Percentiles rank a stretch among this genome's conserved stretches.
Evolutionary conservation across 305 asterid species (phyloP).

Genomic region (Fraxinus sp.): DNA sequence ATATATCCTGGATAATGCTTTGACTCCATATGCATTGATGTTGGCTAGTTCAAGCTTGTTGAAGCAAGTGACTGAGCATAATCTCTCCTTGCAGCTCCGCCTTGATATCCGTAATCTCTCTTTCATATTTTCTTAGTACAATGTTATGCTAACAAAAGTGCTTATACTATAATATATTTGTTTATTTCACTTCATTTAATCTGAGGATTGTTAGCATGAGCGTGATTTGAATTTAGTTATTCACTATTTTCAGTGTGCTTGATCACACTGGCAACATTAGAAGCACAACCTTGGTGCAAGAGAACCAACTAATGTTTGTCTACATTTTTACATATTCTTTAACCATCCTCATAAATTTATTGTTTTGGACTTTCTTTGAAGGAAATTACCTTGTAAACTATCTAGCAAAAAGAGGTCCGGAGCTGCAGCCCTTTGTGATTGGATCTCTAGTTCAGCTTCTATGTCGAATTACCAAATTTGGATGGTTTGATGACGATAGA

Average conservation of each 20-base stretch:
- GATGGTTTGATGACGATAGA: conserved; percentile 97
- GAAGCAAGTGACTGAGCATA: conserved; percentile 99
- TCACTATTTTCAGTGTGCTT: not conserved
- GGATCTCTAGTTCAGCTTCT: conserved; percentile 89
- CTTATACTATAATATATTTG: not conserved
- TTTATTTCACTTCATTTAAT: conserved; percentile 10
- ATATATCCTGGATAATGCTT: conserved; percentile 94
- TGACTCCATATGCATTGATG: conserved; percentile 97
- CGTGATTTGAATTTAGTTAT: conserved; percentile 15
- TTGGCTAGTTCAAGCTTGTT: conserved; percentile 99
- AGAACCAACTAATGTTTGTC: conserved; percentile 22
- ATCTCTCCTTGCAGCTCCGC: conserved; percentile 94
- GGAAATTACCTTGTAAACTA: conserved; percentile 95
- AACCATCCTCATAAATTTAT: conserved; percentile 28
- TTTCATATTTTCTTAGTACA: conserved; percentile 30
- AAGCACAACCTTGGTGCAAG: conserved; percentile 16
- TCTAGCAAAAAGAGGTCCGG: conserved; percentile 97
- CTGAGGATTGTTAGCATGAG: conserved; percentile 6
- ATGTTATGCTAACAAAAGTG: conserved; percentile 3
- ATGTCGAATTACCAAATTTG: conserved; percentile 95
- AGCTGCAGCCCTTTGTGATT: conserved; percentile 87
- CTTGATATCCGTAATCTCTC: conserved; percentile 89
- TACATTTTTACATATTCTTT: conserved; percentile 7
- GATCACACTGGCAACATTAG: conserved; percentile 10
- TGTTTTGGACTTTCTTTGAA: conserved; percentile 59